A percentile compares a stretch with the other conserved stretches of the same genome.
Evolutionary conservation across 495 filamentous ascomycete genomes (phyloP).

Genomic region (Neurospora sp.): DNA sequence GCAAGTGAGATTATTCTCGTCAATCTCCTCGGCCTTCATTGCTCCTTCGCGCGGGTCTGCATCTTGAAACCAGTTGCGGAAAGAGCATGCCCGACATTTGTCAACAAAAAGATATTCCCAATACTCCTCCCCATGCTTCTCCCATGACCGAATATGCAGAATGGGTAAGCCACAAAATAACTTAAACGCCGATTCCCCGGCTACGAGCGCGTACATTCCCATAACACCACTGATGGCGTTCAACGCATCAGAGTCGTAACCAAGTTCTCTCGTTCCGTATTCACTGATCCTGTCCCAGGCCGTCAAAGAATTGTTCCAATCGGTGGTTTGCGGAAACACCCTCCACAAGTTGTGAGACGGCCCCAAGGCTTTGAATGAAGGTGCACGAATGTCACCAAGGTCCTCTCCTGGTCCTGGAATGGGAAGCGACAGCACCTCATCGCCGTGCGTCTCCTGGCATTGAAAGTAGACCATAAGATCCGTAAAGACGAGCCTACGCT

Average conservation of each 20-base stretch:
- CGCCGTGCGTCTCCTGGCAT: constrained; percentile 17
- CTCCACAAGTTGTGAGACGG: background rate
- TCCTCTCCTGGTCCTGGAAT: background rate
- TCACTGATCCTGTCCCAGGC: background rate
- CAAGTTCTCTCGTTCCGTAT: background rate
- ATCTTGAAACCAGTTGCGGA: background rate
- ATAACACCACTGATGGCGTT: background rate
- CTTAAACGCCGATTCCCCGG: background rate
- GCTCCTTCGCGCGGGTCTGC: background rate
- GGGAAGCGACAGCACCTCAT: constrained; percentile 1
- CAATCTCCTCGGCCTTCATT: too few species aligned
- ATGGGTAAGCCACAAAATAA: background rate
- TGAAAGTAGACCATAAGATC: constrained; percentile 27
- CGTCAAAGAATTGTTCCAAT: background rate
- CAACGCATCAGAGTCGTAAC: background rate
- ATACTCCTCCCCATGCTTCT: background rate
- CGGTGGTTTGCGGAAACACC: background rate
- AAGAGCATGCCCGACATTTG: background rate
- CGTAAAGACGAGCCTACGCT: constrained; percentile 10
- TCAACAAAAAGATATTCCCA: too few species aligned
- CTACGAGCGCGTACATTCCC: background rate
- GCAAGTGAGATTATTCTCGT: background rate
- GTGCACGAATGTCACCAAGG: background rate
- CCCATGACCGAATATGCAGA: background rate
- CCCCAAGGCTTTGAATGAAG: rapidly evolving